Evolutionary conservation across 2,329 filamentous ascomycete genomes (phyloP).

Genomic region (Elsinoe australis): DNA sequence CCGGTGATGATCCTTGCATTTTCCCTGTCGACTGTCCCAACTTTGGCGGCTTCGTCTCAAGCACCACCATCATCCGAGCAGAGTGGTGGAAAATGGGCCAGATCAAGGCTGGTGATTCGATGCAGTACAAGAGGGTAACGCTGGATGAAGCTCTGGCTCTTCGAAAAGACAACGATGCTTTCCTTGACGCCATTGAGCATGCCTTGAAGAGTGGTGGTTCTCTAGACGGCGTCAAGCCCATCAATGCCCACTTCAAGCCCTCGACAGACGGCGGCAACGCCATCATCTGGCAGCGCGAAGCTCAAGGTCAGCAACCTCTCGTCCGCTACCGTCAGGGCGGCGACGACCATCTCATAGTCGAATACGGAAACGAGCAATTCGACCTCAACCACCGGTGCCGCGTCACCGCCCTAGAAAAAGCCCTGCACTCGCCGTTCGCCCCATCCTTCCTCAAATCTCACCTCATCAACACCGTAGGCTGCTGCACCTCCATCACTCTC

Average conservation of each 20-base stretch:
- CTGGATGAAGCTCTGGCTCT: slow-evolving; percentile 45
- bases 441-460: slow-evolving; percentile 33
- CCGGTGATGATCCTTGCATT: slow-evolving; percentile 54
- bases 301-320: slow-evolving; percentile 26
- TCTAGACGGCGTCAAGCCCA: slow-evolving; percentile 30
- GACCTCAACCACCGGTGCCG: slow-evolving; percentile 52
- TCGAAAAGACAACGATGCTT: slow-evolving; percentile 38
- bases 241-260: slow-evolving; percentile 23
- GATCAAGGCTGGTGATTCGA: slow-evolving; percentile 50
- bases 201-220: slow-evolving; percentile 31
- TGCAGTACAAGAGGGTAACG: slow-evolving; percentile 45
- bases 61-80: slow-evolving; percentile 48
- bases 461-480: slow-evolving; percentile 47
- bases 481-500: slow-evolving; percentile 39
- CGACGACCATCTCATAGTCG: slow-evolving; percentile 48
- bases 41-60: slow-evolving; percentile 53
- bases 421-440: slow-evolving; percentile 36
- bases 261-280: slow-evolving; percentile 26
- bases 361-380: slow-evolving; percentile 50
- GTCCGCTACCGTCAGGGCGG: slow-evolving; percentile 33
- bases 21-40: slow-evolving; percentile 54
- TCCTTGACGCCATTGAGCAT: slow-evolving; percentile 38
- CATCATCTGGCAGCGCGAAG: slow-evolving; percentile 27
- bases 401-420: slow-evolving; percentile 47
- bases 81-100: slow-evolving; percentile 58